phyloP scores from a whole-genome alignment of 148 eudicot genomes.

The Linanthus parryae region DNA sequence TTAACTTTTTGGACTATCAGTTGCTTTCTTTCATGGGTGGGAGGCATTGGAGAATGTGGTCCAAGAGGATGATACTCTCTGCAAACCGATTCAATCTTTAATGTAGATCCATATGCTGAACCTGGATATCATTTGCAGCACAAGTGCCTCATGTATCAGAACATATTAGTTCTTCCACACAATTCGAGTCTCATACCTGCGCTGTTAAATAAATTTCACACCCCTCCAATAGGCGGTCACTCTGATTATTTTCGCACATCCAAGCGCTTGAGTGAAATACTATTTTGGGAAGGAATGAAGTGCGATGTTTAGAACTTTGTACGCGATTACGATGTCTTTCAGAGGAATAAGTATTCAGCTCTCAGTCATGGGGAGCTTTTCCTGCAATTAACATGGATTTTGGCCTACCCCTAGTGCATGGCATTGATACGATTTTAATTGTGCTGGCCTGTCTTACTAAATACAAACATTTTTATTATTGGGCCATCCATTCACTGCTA shows the following conservation, averaged over 20 bases:
- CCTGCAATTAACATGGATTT: constrained; percentile 9
- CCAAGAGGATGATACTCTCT: not conserved
- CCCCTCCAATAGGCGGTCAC: not conserved
- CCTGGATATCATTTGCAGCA: not conserved
- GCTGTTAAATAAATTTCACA: not conserved
- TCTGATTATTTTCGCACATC: not conserved
- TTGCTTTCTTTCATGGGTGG: not conserved
- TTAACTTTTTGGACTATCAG: not conserved
- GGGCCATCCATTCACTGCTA: not conserved
- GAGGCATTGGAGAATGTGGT: not conserved
- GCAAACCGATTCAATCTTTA: not conserved
- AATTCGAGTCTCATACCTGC: not conserved
- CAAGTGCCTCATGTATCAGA: not conserved
- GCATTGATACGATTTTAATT: not conserved
- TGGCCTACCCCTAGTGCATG: not conserved
- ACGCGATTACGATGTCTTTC: not conserved
- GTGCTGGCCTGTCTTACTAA: constrained; percentile 3
- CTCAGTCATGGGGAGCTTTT: not conserved
- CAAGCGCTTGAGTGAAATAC: not conserved
- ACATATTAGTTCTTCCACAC: not conserved
- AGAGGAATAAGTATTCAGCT: not conserved
- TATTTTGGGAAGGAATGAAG: not conserved
- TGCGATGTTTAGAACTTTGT: not conserved
- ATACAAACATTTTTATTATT: not conserved
- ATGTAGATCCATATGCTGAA: not conserved